Percentiles rank a stretch among this genome's conserved stretches.
Conservation (phyloP, 2,329 filamentous ascomycete genomes). For the Colletotrichum magnum region DNA sequence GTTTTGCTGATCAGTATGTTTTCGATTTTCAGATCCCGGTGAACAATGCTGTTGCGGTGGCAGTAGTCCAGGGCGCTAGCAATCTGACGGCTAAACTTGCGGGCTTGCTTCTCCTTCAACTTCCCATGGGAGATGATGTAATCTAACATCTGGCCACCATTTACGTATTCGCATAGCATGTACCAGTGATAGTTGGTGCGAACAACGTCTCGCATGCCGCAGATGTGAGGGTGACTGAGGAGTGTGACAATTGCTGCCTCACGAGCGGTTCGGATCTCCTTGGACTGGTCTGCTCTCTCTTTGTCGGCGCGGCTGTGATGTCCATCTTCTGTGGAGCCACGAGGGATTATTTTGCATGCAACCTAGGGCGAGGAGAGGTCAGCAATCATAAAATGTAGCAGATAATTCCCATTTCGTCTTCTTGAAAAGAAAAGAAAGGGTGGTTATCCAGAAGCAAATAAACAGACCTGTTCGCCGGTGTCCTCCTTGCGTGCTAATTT, state of each 20-base stretch:
- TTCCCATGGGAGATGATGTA: constrained; percentile 99
- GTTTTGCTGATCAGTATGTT: constrained; percentile 99
- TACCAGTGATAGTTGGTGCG: constrained; percentile 99
- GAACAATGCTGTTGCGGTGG: constrained; percentile 97
- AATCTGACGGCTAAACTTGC: constrained; percentile 98
- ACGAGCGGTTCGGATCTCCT: constrained; percentile 93
- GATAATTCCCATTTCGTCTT: no score
- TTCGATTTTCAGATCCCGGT: constrained; percentile 97
- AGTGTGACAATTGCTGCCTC: constrained; percentile 97
- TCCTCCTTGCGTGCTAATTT: constrained; percentile 94
- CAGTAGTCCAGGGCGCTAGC: constrained; percentile 97
- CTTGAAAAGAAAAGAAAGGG: no score
- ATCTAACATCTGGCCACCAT: constrained; percentile 98
- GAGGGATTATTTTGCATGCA: constrained; percentile 96
- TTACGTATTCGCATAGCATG: constrained; percentile 99
- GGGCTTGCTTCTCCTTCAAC: constrained; percentile 97
- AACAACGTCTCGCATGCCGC: constrained; percentile 94
- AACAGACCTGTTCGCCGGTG: constrained; percentile 86
- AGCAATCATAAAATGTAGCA: background rate
- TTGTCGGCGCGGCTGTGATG: constrained; percentile 79
- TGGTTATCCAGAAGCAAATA: no score
- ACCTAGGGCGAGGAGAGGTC: constrained; percentile 68
- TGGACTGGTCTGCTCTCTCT: constrained; percentile 94
- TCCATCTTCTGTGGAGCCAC: constrained; percentile 89
- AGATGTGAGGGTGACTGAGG: constrained; percentile 95